Evolutionary conservation across 2,329 filamentous ascomycete species (phyloP).

Genomic region (Aspergillus intermedius): DNA sequence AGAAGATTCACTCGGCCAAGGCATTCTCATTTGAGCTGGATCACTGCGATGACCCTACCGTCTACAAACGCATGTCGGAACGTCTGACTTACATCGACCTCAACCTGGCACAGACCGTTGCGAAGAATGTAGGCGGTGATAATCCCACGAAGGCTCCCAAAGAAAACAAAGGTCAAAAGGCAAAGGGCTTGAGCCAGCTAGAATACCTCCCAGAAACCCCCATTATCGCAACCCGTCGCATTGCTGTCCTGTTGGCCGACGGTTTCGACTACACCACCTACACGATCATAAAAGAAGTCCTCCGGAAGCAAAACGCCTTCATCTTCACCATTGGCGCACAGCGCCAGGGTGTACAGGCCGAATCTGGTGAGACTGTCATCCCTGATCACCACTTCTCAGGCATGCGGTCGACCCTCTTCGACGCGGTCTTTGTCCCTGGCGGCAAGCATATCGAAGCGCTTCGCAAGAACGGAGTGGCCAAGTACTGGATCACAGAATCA

Average conservation of each 20-base stretch:
- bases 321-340: conserved; percentile 67
- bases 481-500: conserved; percentile 72
- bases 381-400: conserved; percentile 76
- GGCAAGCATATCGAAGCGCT: conserved; percentile 59
- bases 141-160: conserved; percentile 49
- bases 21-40: conserved; percentile 35
- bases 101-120: conserved; percentile 60
- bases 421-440: conserved; percentile 70
- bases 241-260: conserved; percentile 71
- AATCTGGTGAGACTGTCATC: conserved; percentile 52
- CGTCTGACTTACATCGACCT: conserved; percentile 67
- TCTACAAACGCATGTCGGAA: conserved; percentile 64
- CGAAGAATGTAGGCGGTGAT: conserved; percentile 63
- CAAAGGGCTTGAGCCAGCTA: conserved; percentile 57
- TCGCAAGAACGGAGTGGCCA: conserved; percentile 62
- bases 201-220: conserved; percentile 59
- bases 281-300: conserved; percentile 56
- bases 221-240: conserved; percentile 63
- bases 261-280: conserved; percentile 66
- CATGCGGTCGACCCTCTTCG: conserved; percentile 70
- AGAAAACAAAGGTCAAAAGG: conserved; percentile 61
- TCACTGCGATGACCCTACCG: conserved; percentile 66
- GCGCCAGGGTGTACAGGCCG: conserved; percentile 59
- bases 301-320: conserved; percentile 57
- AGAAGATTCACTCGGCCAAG: conserved; percentile 30